phyloP scores from a whole-genome alignment of 345 rosid species.

The Durio zibethinus region DNA sequence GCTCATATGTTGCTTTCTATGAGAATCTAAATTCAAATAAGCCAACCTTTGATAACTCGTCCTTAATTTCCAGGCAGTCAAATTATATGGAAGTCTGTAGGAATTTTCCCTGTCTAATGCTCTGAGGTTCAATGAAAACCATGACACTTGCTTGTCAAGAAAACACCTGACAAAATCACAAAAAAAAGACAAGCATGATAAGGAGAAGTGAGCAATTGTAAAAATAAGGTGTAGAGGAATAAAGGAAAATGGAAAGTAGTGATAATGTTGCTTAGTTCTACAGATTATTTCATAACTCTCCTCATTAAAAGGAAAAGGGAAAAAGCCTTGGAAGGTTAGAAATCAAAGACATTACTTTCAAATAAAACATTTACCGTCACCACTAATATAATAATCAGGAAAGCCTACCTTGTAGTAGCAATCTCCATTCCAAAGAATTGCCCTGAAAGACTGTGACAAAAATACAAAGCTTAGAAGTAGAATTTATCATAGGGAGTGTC shows the following conservation, averaged over 20 bases:
- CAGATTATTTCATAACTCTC: neutral
- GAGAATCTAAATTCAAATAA: constrained; percentile 22
- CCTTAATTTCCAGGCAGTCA: constrained; percentile 16
- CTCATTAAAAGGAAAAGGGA: neutral
- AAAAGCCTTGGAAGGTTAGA: neutral
- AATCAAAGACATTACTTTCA: neutral
- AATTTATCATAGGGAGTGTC: neutral
- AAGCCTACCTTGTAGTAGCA: constrained; percentile 32
- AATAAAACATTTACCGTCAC: neutral
- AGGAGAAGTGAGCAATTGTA: neutral
- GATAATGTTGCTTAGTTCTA: neutral
- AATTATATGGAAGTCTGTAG: constrained; percentile 17
- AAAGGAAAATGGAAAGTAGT: neutral
- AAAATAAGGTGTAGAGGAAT: neutral
- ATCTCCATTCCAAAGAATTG: constrained; percentile 36
- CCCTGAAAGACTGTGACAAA: constrained; percentile 3
- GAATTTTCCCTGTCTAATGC: constrained; percentile 24
- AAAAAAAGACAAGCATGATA: neutral
- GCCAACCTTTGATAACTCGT: constrained; percentile 24
- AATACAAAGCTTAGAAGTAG: constrained; percentile 1
- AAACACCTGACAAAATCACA: constrained; percentile 26
- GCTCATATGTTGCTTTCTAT: constrained; percentile 29
- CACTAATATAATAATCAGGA: neutral
- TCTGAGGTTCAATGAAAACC: constrained; percentile 38
- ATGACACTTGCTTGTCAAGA: constrained; percentile 40